Evolutionary conservation across 179 eudicot species (phyloP), one percentile per base, ranked within the genome.

Genomic region (Dionaea muscipula): DNA sequence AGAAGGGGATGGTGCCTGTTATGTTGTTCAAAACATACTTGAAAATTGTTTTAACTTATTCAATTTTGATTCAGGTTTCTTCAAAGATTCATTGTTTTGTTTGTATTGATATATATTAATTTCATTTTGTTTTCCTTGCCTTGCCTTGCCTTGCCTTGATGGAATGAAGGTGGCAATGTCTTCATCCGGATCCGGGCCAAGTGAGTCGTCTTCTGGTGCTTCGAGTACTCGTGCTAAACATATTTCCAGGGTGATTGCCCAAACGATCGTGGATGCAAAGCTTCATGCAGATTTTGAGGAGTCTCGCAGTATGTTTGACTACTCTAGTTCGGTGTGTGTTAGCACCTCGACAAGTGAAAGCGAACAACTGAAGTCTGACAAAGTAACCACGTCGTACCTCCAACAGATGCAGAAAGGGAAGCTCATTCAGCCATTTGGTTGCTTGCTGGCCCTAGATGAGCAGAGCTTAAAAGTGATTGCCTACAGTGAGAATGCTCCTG

Each of bases 401-500:
- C 81, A 74, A 26, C 94, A 87, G 50, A 91, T 91, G 28, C 98
- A 91, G 63, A 91, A 82, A 36, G 98, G 98, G 26, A 87, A 78
- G 66, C 25, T 72, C 26, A 82, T 91, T 58, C 98, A 91, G 67
- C 86, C 95, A 25, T 91, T 91, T 24, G 98, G 98, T 0, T 91
- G 98, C 69, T 67, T 91, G 67, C 57, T 91, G 26, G 98, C 94
- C 57, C 81, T 91, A 0, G 91, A 87, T 69, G 95, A 91, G 26
- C 82, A 84, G 66, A 82, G 91, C 28, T 76, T 80, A 62, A 72
- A 60, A 60, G 84, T 91, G 5, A 75, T 91, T 39, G 98, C 95
- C 24, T 91, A 73, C 63, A 84, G 90, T 66, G 94, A 82, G 49
- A 91, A 91, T 54, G 91, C 98, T 25, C 81, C 95, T n/a, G 98